These are phyloP conservation scores for Lentinula boryana DNA, from an alignment of 768 basidiomycete genomes.

Conservation along the genomic window DNA sequence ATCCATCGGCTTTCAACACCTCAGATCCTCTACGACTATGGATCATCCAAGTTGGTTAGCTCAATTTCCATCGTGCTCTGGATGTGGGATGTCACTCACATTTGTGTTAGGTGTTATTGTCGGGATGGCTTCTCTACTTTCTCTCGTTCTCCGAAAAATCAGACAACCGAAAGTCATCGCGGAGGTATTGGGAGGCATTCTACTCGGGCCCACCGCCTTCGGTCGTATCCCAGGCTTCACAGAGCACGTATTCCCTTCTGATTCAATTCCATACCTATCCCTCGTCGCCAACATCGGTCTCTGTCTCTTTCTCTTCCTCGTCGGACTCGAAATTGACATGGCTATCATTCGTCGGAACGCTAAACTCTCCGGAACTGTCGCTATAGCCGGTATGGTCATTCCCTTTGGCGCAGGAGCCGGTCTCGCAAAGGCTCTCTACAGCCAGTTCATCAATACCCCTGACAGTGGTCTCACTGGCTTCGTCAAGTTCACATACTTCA, in stretches of 20 bases:
- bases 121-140: slow-evolving; percentile 68
- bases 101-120: slow-evolving; percentile 54
- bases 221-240: slow-evolving; percentile 89
- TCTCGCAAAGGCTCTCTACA: slow-evolving; percentile 60
- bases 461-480: slow-evolving; percentile 6
- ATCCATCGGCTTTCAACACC: slow-evolving; percentile 62
- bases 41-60: slow-evolving; percentile 74
- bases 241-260: slow-evolving; percentile 70
- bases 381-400: slow-evolving; percentile 76
- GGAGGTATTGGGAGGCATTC: slow-evolving; percentile 74
- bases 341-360: slow-evolving; percentile 75
- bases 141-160: slow-evolving; percentile 63
- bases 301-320: slow-evolving; percentile 85
- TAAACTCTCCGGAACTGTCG: slow-evolving; percentile 60
- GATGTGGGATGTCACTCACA: slow-evolving; percentile 30
- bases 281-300: slow-evolving; percentile 88
- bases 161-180: slow-evolving; percentile 60
- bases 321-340: slow-evolving; percentile 88
- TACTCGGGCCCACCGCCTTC: slow-evolving; percentile 63
- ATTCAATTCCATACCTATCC: slow-evolving; percentile 70
- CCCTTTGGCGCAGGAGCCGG: slow-evolving; percentile 85
- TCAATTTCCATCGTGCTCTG: not conserved
- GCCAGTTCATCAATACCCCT: slow-evolving; percentile 54
- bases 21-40: slow-evolving; percentile 70
- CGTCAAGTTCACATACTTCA: slow-evolving; percentile 80